Evolutionary conservation across 2,329 filamentous ascomycete genomes (phyloP).

Genomic region (Cordyceps cicadae): DNA sequence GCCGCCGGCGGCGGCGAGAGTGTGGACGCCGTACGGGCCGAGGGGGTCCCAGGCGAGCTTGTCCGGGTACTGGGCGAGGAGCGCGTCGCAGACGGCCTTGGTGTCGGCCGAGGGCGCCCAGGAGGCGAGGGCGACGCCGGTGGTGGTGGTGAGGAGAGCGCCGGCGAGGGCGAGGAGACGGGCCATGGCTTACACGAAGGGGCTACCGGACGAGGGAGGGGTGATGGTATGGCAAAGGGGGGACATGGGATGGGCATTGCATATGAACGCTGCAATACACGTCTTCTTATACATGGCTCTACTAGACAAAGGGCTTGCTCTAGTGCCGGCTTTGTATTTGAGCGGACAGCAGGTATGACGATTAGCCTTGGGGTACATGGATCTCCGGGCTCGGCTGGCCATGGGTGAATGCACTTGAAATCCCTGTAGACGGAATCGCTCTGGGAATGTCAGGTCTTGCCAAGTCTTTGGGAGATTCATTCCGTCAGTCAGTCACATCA

Average conservation of each 20-base stretch:
- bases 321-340: neutral
- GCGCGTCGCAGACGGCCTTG: slow-evolving; percentile 12
- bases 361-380: neutral
- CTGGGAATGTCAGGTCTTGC: no score
- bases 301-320: neutral
- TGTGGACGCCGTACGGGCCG: slow-evolving; percentile 4
- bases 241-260: neutral
- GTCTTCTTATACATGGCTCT: neutral
- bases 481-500: neutral
- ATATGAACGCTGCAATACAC: neutral
- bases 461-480: neutral
- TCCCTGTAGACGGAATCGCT: no score
- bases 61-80: slow-evolving; percentile 12
- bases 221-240: neutral
- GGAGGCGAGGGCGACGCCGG: neutral
- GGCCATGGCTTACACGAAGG: neutral
- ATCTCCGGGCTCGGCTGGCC: neutral
- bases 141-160: neutral
- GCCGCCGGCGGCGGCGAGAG: neutral
- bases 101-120: slow-evolving; percentile 5
- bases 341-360: neutral
- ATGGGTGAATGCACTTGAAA: neutral
- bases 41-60: slow-evolving; percentile 15
- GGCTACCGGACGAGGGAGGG: neutral
- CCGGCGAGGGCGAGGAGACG: neutral